Evolutionary conservation across 805 yeast genomes (phyloP), one percentile per base, ranked within the genome.

Genomic region (Yamadazyma phyllophila): DNA sequence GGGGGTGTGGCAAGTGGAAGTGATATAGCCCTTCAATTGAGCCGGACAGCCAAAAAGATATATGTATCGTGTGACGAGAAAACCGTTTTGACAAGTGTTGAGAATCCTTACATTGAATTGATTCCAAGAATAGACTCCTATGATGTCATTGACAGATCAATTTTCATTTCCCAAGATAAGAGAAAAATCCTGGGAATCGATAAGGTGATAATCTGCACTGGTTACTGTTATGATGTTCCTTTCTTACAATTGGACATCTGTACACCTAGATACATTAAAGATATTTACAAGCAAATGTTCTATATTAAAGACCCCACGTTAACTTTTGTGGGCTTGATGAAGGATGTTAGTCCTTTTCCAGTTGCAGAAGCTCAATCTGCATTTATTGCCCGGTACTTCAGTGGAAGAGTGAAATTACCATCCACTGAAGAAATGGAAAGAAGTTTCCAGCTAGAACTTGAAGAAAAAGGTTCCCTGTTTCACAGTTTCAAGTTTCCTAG

Each of bases 1-100:
- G 96, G 96, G 0, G 83, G 82, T 54, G 81, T 83, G 9, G 85
- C 94, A 2, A 81, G 89, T 26, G 96, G 92, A 24, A 77, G 80
- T 14, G 96, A 89, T 58, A 68, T 86, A 35, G 78, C 88, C 2
- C 75, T 73, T 46, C 91, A 85, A 57, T 57, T 83, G 14, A 77
- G 82, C 1, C 66, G 69, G 2, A 57, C 48, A 2, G 59, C 58
- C 7, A 62, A 71, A 16, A 67, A 52, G 17, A 50, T 58, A 0
- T 54, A 54, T 42, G 54, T 59, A 11, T 53, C 60, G 4, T 44
- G 45, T 15, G 51, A 45, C 27, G 60, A 57, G 7, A 31, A 31
- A 8, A 36, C 45, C 10, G 13, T 43, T 11, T 36, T 46, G 12
- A 16, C 14, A 4, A 26, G 30, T 11, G 14, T 41, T 7, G 33